Evolutionary conservation across 75 land plant species (phyloP).

Genomic region (Sequoia sempervirens): DNA sequence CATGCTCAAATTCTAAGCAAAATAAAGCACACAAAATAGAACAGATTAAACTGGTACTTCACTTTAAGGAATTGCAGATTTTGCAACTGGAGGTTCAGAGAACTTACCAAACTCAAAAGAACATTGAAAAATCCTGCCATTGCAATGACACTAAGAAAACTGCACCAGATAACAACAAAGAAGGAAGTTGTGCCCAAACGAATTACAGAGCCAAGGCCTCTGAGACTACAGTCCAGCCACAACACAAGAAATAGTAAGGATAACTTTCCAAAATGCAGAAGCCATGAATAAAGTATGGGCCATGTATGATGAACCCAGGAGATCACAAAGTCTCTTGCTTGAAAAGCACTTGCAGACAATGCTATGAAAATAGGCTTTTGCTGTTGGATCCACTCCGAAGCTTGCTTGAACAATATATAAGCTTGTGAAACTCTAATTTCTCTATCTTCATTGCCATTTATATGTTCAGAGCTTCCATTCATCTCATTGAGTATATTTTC

Average conservation of each 20-base stretch:
- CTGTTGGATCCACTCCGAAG: constrained; percentile 20
- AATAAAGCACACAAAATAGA: not conserved
- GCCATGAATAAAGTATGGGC: constrained; percentile 39
- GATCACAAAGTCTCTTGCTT: constrained; percentile 14
- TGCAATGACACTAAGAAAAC: constrained; percentile 39
- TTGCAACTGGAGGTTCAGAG: not conserved
- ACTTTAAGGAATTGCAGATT: not conserved
- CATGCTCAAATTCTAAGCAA: not conserved
- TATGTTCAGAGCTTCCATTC: not conserved
- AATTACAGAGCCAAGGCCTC: constrained; percentile 51
- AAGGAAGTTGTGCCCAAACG: constrained; percentile 63
- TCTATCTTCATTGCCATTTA: not conserved
- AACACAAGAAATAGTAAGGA: constrained; percentile 36
- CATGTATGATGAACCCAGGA: constrained; percentile 15
- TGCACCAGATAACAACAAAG: constrained; percentile 55
- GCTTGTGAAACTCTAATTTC: not conserved
- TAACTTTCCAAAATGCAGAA: constrained; percentile 32
- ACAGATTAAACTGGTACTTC: not conserved
- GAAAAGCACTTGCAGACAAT: not conserved
- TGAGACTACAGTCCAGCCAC: constrained; percentile 57
- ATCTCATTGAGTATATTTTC: not conserved
- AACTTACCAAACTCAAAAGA: constrained; percentile 40
- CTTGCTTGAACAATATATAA: constrained; percentile 10
- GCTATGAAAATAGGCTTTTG: constrained; percentile 23
- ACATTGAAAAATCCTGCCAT: constrained; percentile 51